Percentiles rank a stretch among this genome's conserved stretches.
phyloP scores from a whole-genome alignment of 768 basidiomycete genomes.

The Pleurotus salmoneostramineus region DNA sequence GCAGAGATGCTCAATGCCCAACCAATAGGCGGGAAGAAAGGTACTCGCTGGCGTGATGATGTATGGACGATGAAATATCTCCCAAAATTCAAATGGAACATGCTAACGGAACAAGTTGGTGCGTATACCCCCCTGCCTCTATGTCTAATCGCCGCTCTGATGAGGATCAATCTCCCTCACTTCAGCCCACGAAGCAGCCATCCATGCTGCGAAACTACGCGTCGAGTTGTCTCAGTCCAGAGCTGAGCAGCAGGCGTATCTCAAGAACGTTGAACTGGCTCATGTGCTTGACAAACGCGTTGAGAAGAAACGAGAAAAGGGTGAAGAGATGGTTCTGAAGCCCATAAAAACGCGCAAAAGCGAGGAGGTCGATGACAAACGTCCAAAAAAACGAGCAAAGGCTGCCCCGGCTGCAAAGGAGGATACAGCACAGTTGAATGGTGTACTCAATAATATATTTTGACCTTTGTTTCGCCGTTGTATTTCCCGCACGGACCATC shows the following conservation, averaged over 20 bases:
- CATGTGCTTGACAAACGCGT: conserved; percentile 81
- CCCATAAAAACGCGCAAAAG: conserved; percentile 25
- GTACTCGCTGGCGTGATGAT: conserved; percentile 89
- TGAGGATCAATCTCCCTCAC: neutral
- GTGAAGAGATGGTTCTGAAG: conserved; percentile 44
- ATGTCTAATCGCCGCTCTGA: neutral
- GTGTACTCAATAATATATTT: conserved; percentile 51
- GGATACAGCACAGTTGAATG: conserved; percentile 22
- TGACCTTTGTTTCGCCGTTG: conserved; percentile 16
- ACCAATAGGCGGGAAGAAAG: conserved; percentile 92
- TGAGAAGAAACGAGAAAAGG: conserved; percentile 57
- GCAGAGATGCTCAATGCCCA: conserved; percentile 97
- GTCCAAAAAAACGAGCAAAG: neutral
- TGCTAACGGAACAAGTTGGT: conserved; percentile 99
- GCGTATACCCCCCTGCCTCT: conserved; percentile 26
- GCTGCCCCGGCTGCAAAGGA: neutral
- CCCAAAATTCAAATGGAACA: conserved; percentile 97
- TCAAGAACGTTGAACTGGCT: conserved; percentile 91
- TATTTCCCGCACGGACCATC: conserved; percentile 26
- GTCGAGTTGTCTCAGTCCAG: conserved; percentile 86
- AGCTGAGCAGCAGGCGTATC: conserved; percentile 87
- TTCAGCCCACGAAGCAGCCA: conserved; percentile 87
- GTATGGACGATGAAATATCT: conserved; percentile 99
- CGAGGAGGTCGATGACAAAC: conserved; percentile 7
- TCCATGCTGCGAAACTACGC: conserved; percentile 85